phyloP scores from a whole-genome alignment of 2,329 filamentous ascomycete genomes.

The Sporothrix variecibatus region DNA sequence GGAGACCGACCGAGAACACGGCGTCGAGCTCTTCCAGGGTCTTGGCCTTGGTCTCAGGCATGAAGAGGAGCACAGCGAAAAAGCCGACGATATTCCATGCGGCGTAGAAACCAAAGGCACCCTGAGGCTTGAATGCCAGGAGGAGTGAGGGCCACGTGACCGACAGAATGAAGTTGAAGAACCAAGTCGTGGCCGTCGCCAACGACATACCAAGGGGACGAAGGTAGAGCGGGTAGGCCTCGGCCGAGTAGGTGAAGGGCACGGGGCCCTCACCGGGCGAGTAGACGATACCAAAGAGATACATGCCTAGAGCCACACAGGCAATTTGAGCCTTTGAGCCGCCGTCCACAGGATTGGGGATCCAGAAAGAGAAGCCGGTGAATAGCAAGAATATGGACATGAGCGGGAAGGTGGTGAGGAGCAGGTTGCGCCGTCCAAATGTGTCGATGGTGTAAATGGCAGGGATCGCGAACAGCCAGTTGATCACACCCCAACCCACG shows the following conservation, averaged over 20 bases:
- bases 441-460: slow-evolving; percentile 69
- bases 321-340: slow-evolving; percentile 43
- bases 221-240: slow-evolving; percentile 66
- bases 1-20: slow-evolving; percentile 39
- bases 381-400: slow-evolving; percentile 58
- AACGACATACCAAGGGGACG: slow-evolving; percentile 64
- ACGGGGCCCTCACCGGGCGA: slow-evolving; percentile 64
- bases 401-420: slow-evolving; percentile 64
- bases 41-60: slow-evolving; percentile 45
- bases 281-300: slow-evolving; percentile 54
- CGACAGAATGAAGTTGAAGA: slow-evolving; percentile 46
- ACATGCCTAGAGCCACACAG: slow-evolving; percentile 52
- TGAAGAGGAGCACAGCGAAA: slow-evolving; percentile 43
- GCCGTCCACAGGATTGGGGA: slow-evolving; percentile 35
- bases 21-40: slow-evolving; percentile 44
- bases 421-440: slow-evolving; percentile 64
- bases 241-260: slow-evolving; percentile 67
- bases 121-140: slow-evolving; percentile 47
- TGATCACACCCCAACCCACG: slow-evolving; percentile 65
- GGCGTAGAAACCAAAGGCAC: slow-evolving; percentile 53
- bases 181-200: slow-evolving; percentile 55
- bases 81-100: slow-evolving; percentile 52
- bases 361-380: slow-evolving; percentile 51
- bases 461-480: slow-evolving; percentile 65
- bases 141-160: slow-evolving; percentile 52